Evolutionary conservation across 306 rosid species (phyloP), one percentile per base, ranked within the genome.

Genomic region (barrel medic (Medicago truncatula)): DNA sequence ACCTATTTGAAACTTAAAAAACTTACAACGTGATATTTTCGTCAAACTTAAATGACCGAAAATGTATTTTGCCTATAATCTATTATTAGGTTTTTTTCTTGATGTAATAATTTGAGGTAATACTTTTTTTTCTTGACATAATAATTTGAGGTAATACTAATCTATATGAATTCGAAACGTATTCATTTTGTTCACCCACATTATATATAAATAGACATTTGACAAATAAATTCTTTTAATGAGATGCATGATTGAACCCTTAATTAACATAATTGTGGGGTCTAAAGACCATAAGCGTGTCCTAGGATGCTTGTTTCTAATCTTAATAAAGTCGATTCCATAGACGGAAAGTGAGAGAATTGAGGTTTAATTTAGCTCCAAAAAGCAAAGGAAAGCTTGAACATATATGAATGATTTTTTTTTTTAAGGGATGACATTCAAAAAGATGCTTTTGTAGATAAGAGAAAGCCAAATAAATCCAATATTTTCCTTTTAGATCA

Each of bases 231-330:
- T 57, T 75, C 23, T 75, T 31, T 49, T n/a, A 43, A 66, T 78
- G 25, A 34, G 25, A 53, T 12, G 25, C 10, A 79, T 82, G 80
- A 82, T 82, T 79, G 79, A 83, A 54, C 63, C 73, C 60, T 64
- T 73, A 74, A 77, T 71, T 71, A 77, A 77, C 79, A 38, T 82
- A 82, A 64, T 70, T 68, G 84, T 76, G 86, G 83, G 86, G 88
- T 70, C 81, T 75, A 70, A 56, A 56, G 50, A 71, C 78, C 80
- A 82, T 54, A 83, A 50, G 74, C 71, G 53, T 75, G 88, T 79
- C 89, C 87, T 83, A 71, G 87, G 96, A 88, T 90, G 92, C 89
- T 85, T 56, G 65, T 73, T 77, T 75, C 50, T 77, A 49, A 60
- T 70, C 60, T 74, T 41, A 70, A 67, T 67, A 77, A 73, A 83